Conservation (phyloP, 1,139 yeast species). For the Saccharomyces hybrid region DNA sequence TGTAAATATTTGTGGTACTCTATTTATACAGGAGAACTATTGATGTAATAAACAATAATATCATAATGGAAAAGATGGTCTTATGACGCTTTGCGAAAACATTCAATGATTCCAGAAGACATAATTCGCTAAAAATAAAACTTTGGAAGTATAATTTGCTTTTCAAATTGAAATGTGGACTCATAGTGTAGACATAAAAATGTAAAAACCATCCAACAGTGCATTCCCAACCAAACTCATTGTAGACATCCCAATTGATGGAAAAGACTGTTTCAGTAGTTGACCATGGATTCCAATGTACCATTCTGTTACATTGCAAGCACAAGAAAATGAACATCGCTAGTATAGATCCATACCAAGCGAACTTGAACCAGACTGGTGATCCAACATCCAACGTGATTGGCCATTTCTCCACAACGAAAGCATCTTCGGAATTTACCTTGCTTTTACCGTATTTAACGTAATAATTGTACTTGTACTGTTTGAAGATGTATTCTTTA, state of each 20-base stretch:
- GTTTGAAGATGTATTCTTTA: constrained; percentile 3
- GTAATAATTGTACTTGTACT: constrained; percentile 20
- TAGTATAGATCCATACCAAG: background rate
- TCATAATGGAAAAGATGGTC: constrained; percentile 7
- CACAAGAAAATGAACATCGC: background rate
- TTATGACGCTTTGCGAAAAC: constrained; percentile 2
- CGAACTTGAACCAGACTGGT: background rate
- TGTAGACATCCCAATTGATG: constrained; percentile 7
- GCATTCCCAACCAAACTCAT: constrained; percentile 37
- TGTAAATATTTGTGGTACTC: background rate
- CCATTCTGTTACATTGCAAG: constrained; percentile 1
- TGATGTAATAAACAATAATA: background rate
- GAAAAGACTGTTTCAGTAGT: background rate
- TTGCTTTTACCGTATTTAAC: constrained; percentile 12
- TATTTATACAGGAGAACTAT: constrained; percentile 7
- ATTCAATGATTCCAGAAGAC: constrained; percentile 25
- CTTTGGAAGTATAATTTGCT: constrained; percentile 50
- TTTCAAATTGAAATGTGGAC: constrained; percentile 47
- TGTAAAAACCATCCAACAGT: constrained; percentile 53
- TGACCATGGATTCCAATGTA: constrained; percentile 21
- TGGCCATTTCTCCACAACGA: constrained; percentile 18
- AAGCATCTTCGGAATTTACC: background rate
- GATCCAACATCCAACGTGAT: constrained; percentile 2
- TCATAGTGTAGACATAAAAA: constrained; percentile 45
- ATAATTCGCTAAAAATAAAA: constrained; percentile 49